Evolutionary conservation across 179 eudicot genomes (phyloP).

Genomic region (Silene vulgaris): DNA sequence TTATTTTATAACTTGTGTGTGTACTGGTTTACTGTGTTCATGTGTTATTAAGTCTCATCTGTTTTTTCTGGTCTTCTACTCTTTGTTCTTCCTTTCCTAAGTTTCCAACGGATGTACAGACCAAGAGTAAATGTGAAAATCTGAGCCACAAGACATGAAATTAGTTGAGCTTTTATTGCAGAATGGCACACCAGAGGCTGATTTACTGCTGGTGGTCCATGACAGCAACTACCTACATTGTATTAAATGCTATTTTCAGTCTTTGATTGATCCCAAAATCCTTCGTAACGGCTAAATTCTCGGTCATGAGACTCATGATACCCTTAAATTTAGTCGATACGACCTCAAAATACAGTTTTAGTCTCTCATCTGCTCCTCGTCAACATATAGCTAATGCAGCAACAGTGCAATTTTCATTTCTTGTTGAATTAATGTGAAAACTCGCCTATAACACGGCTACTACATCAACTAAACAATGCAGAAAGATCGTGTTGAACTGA

Average conservation of each 20-base stretch:
- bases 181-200: conserved; percentile 11
- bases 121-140: conserved; percentile 3
- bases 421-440: no score
- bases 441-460: neutral
- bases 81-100: neutral
- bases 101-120: conserved; percentile 1
- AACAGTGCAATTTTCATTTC: no score
- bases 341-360: neutral
- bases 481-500: neutral
- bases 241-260: neutral
- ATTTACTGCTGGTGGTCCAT: conserved; percentile 14
- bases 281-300: neutral
- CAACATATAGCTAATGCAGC: neutral
- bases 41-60: neutral
- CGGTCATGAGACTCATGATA: neutral
- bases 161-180: conserved; percentile 24
- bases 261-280: neutral
- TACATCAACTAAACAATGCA: neutral
- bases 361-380: no score
- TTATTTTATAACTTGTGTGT: no score
- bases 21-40: neutral
- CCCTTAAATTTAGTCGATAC: neutral
- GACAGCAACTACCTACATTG: conserved; percentile 8
- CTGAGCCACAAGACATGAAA: conserved; percentile 3
- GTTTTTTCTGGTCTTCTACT: neutral